Percentiles rank a stretch among this genome's conserved stretches.
Conservation (phyloP, 768 basidiomycete genomes). For the Rhodocollybia butyracea region DNA sequence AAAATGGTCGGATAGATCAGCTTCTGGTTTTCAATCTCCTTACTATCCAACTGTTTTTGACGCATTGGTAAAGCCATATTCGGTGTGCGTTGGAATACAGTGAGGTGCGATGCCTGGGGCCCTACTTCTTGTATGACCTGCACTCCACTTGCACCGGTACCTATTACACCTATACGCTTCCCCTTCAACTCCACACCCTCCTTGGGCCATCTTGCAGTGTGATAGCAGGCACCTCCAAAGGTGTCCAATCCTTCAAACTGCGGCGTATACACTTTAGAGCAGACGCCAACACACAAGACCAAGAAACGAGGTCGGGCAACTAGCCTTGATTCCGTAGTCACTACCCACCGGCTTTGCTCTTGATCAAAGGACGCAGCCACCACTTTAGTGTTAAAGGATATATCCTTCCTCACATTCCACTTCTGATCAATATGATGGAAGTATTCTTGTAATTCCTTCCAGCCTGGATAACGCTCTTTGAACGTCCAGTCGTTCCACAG, state of each 20-base stretch:
- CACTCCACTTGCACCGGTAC: slow-evolving; percentile 24
- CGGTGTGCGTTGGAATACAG: slow-evolving; percentile 26
- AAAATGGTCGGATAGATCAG: slow-evolving; percentile 18
- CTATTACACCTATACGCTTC: slow-evolving; percentile 24
- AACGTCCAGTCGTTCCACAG: slow-evolving; percentile 24
- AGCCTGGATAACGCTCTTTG: slow-evolving; percentile 4
- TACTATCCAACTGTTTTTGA: slow-evolving; percentile 13
- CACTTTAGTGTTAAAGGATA: slow-evolving; percentile 20
- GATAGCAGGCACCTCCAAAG: slow-evolving; percentile 21
- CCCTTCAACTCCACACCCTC: slow-evolving; percentile 14
- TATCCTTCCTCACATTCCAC: slow-evolving; percentile 20
- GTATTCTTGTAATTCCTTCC: slow-evolving; percentile 19
- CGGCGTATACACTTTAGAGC: slow-evolving; percentile 20
- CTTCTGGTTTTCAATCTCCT: slow-evolving; percentile 12
- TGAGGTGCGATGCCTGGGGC: slow-evolving; percentile 17
- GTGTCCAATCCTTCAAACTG: slow-evolving; percentile 16
- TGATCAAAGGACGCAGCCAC: slow-evolving; percentile 18
- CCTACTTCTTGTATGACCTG: slow-evolving; percentile 21
- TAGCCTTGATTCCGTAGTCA: slow-evolving; percentile 15
- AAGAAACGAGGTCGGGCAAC: slow-evolving; percentile 18
- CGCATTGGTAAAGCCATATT: slow-evolving; percentile 22
- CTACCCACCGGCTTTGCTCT: slow-evolving; percentile 17
- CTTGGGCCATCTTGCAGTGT: slow-evolving; percentile 22
- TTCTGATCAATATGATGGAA: slow-evolving; percentile 22
- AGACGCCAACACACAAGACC: slow-evolving; percentile 21